A percentile compares a stretch with the other conserved stretches of the same genome.
phyloP scores from a whole-genome alignment of 2,329 filamentous ascomycete genomes.

The Fusarium veterinarium region DNA sequence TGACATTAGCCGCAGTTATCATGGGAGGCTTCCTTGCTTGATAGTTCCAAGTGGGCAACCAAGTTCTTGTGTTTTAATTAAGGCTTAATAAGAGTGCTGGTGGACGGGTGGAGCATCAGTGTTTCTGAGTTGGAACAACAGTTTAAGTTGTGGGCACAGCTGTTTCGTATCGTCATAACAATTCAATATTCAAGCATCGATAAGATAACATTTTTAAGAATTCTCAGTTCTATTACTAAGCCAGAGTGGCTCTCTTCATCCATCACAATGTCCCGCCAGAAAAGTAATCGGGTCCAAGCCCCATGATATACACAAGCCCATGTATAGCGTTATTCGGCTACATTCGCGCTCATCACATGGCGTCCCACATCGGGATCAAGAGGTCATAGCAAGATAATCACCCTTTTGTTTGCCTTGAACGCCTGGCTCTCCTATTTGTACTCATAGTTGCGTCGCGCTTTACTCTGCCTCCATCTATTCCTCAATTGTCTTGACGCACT shows the following conservation, averaged over 20 bases:
- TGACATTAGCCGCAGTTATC: too few species aligned
- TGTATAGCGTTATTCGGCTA: slow-evolving; percentile 5
- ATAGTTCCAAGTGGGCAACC: too few species aligned
- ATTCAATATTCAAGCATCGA: background rate
- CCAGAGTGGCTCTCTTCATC: slow-evolving; percentile 1
- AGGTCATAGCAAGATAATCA: slow-evolving; percentile 40
- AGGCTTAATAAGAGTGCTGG: too few species aligned
- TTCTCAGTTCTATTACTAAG: slow-evolving; percentile 19
- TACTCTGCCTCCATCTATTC: slow-evolving; percentile 73
- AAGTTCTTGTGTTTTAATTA: too few species aligned
- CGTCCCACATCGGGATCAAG: slow-evolving; percentile 30
- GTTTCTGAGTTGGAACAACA: background rate
- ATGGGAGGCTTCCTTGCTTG: too few species aligned
- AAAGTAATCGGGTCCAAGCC: background rate
- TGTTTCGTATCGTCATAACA: background rate
- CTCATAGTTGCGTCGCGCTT: slow-evolving; percentile 75
- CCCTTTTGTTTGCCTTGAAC: slow-evolving; percentile 50
- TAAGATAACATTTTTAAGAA: slow-evolving; percentile 11
- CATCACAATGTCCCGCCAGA: background rate
- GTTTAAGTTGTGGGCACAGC: background rate
- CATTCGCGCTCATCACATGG: slow-evolving; percentile 17
- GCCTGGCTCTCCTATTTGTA: slow-evolving; percentile 48
- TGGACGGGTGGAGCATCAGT: too few species aligned
- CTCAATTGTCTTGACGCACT: slow-evolving; percentile 96
- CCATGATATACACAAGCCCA: slow-evolving; percentile 1